Conservation (phyloP, 345 rosid genomes). For the Limnanthes douglasii region DNA sequence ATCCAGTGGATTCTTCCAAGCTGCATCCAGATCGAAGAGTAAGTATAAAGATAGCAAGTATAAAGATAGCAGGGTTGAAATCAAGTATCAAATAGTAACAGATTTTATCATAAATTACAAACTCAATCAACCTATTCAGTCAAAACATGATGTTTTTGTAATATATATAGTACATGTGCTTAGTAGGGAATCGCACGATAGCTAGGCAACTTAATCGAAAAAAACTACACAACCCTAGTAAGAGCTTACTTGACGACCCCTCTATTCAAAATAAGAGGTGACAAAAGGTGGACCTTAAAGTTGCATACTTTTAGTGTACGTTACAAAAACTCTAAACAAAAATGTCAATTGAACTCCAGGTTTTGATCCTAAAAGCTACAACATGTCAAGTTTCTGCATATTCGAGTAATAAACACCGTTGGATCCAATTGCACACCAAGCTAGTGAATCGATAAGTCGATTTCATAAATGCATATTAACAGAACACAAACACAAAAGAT, state of each 20-base stretch:
- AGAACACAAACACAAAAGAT: neutral
- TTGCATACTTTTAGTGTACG: too few relatives aligned
- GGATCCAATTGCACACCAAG: too few relatives aligned
- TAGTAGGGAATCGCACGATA: constrained; percentile 2
- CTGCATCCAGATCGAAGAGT: constrained; percentile 25
- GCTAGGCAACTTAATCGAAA: too few relatives aligned
- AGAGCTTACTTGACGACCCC: too few relatives aligned
- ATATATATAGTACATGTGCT: constrained; percentile 3
- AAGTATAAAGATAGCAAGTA: neutral
- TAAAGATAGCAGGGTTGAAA: neutral
- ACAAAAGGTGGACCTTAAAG: too few relatives aligned
- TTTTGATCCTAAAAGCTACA: constrained; percentile 2
- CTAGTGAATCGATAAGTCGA: neutral
- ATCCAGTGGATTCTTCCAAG: constrained; percentile 81
- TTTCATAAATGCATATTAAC: constrained; percentile 4
- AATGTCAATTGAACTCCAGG: constrained; percentile 1
- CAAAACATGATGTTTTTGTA: neutral
- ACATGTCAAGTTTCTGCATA: neutral
- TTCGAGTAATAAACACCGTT: too few relatives aligned
- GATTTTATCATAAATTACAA: neutral
- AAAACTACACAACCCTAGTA: too few relatives aligned
- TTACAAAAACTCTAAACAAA: constrained; percentile 2
- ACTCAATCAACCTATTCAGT: neutral
- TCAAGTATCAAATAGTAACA: constrained; percentile 2
- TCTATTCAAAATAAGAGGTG: too few relatives aligned